phyloP scores from a whole-genome alignment of 225 moss, liverwort and hornwort species.

The Pseudoscleropodium purum region DNA sequence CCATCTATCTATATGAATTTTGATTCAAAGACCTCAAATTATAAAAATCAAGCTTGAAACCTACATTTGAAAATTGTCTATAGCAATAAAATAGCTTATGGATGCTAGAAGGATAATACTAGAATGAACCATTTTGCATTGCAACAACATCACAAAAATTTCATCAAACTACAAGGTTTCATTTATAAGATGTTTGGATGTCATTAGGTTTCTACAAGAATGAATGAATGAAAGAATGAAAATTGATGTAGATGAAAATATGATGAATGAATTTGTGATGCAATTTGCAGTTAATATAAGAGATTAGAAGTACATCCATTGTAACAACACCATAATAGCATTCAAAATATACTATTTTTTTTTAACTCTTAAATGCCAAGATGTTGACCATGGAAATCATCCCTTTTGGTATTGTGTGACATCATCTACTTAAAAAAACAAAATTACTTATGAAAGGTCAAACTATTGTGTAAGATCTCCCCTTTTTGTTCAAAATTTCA shows the following conservation, averaged over 20 bases:
- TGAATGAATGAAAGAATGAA: not conserved
- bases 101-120: fast-evolving
- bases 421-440: too few species aligned
- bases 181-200: too few species aligned
- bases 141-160: not conserved
- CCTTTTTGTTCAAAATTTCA: too few species aligned
- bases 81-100: not conserved
- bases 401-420: too few species aligned
- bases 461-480: too few species aligned
- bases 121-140: not conserved
- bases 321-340: fast-evolving
- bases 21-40: fast-evolving
- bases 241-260: fast-evolving
- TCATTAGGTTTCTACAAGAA: not conserved
- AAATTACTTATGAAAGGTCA: too few species aligned
- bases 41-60: not conserved
- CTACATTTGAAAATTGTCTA: not conserved
- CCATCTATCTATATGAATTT: not conserved
- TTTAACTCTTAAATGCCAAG: too few species aligned
- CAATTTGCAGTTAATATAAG: not conserved
- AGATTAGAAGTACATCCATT: not conserved
- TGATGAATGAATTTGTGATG: not conserved
- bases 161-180: not conserved
- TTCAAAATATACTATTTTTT: not conserved
- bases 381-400: too few species aligned